A percentile compares a stretch with the other conserved stretches of the same genome.
phyloP scores from a whole-genome alignment of 305 asterid genomes.

The Solanum hybrid region DNA sequence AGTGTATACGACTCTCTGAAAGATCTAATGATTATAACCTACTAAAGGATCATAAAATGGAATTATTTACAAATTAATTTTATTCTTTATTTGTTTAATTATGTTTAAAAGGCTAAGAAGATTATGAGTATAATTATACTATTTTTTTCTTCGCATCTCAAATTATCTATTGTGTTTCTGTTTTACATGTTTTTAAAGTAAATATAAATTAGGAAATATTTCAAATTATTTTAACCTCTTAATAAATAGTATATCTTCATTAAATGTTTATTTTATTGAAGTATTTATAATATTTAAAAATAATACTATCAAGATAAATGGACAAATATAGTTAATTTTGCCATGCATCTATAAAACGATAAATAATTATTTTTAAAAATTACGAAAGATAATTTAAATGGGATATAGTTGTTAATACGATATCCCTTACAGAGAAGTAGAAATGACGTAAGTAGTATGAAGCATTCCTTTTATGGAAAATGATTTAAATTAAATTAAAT shows the following conservation, averaged over 20 bases:
- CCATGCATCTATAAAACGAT: background rate
- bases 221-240: background rate
- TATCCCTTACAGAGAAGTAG: background rate
- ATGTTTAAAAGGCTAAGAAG: background rate
- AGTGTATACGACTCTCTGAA: background rate
- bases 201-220: background rate
- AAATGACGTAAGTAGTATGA: background rate
- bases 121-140: background rate
- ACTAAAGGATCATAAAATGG: background rate
- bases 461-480: background rate
- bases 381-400: background rate
- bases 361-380: background rate
- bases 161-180: background rate
- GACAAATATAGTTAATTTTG: background rate
- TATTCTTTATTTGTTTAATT: background rate
- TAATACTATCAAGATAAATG: background rate
- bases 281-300: background rate
- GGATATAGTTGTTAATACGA: background rate
- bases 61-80: background rate
- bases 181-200: background rate
- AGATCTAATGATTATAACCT: background rate
- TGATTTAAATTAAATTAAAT: background rate
- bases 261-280: background rate
- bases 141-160: background rate
- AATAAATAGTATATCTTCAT: background rate